Percentiles rank a stretch among this genome's conserved stretches.
Evolutionary conservation across 2,329 filamentous ascomycete species (phyloP).

Genomic region (Cordyceps tenuipes): DNA sequence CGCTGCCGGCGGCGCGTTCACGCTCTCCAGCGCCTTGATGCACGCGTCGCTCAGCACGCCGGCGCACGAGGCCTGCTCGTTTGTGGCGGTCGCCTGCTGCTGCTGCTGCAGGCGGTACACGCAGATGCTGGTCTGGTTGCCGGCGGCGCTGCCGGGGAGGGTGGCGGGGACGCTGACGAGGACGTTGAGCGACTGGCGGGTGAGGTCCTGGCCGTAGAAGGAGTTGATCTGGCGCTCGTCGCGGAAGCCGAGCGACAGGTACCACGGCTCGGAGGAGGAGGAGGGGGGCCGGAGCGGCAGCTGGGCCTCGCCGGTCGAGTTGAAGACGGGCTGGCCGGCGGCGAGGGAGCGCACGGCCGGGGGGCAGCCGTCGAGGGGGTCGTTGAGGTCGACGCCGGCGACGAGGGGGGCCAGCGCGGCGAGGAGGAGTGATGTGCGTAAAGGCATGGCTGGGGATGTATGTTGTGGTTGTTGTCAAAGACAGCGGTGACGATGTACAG

Average conservation of each 20-base stretch:
- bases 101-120: slow-evolving; percentile 9
- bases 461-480: too few relatives aligned
- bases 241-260: slow-evolving; percentile 7
- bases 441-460: slow-evolving; percentile 2
- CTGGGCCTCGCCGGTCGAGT: slow-evolving; percentile 10
- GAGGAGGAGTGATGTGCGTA: slow-evolving; percentile 3
- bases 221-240: slow-evolving; percentile 1
- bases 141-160: neutral
- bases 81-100: neutral
- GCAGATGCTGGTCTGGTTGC: neutral
- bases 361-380: slow-evolving; percentile 10
- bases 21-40: neutral
- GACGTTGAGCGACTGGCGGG: slow-evolving; percentile 6
- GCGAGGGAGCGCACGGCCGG: neutral
- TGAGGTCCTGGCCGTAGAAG: neutral
- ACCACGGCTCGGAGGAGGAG: neutral
- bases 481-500: neutral
- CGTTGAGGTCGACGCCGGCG: neutral
- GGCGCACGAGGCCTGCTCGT: slow-evolving; percentile 1
- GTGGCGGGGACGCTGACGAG: slow-evolving; percentile 9
- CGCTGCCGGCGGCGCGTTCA: neutral
- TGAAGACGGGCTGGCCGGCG: neutral
- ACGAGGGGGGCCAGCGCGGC: neutral
- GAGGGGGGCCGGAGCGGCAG: neutral
- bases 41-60: slow-evolving; percentile 9